Evolutionary conservation across 1,284 basidiomycete genomes (phyloP), one percentile per base, ranked within the genome.

Genomic region (Tremellales sp.): DNA sequence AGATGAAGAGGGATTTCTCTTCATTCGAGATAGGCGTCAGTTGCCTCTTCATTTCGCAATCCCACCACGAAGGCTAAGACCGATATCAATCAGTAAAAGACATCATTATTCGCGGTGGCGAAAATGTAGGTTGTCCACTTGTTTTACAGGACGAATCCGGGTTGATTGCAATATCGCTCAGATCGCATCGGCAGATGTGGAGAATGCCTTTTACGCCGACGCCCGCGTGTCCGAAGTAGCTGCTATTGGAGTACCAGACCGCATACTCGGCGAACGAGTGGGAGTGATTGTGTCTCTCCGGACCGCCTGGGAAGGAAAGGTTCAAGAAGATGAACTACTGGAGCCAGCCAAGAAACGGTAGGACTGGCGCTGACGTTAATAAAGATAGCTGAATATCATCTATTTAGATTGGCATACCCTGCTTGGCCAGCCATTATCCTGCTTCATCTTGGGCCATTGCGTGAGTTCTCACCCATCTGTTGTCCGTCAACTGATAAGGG

Each of bases 51-150:
- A 28, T 16, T 9, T 13, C 16, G 13, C 25, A 29, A 16, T 18
- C n/a, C 24, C 19, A 12, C 18, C 5, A 13, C 31, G 33, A 28
- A 33, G 29, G 12, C 16, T 42, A n/a, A 42, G 10, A 28, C n/a
- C 25, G 19, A 14, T 42, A 21, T 42, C 27, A 22, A 26, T 6
- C 28, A 60, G 58, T 62, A 13, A 71, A 71, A 54, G 69, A 71
- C 49, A 56, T 71, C 19, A 67, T 71, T 31, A 67, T 71, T 24
- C 62, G 69, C 1, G 67, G 67, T 18, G 69, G 69, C 1, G 69
- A 71, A 49, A 71, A 71, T 40, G 64, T 66, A 27, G 44, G 62
- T 51, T 10, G 10, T 16, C 10, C 16, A 10, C 29, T 16, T 31
- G 16, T 16, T 10, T 31, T 31, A 16, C 16, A 31, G 10, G 10